Evolutionary conservation across 106 monocot genomes (phyloP).

Genomic region (Ottelia alismoides): DNA sequence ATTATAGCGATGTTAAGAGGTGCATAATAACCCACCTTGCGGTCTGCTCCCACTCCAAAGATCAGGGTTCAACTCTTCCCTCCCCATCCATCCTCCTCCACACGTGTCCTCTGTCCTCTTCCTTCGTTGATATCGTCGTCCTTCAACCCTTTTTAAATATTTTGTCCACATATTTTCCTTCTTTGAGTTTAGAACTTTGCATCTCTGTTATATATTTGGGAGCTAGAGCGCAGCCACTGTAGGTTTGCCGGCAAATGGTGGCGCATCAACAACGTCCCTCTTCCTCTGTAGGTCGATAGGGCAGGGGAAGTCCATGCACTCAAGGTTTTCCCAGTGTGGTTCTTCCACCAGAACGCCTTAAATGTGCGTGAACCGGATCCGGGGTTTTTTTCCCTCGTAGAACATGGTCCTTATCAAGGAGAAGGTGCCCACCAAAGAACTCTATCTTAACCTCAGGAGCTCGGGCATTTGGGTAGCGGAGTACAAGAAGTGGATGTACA

Average conservation of each 20-base stretch:
- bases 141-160: too few species aligned
- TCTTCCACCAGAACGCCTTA: conserved; percentile 71
- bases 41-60: too few species aligned
- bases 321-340: conserved; percentile 62
- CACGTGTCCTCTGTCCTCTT: too few species aligned
- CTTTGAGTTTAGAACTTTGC: too few species aligned
- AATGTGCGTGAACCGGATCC: conserved; percentile 97
- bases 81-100: too few species aligned
- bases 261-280: conserved; percentile 29
- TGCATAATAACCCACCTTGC: too few species aligned
- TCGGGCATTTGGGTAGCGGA: conserved; percentile 86
- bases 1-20: too few species aligned
- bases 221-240: conserved; percentile 38
- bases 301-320: conserved; percentile 84
- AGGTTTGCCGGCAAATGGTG: conserved; percentile 83
- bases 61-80: too few species aligned
- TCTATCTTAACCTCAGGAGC: conserved; percentile 74
- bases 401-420: conserved; percentile 80
- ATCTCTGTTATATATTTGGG: too few species aligned
- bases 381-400: conserved; percentile 94
- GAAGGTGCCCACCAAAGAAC: conserved; percentile 55
- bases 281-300: conserved; percentile 87
- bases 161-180: too few species aligned
- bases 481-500: conserved; percentile 97
- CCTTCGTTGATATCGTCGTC: too few species aligned